A percentile compares a stretch with the other conserved stretches of the same genome.
phyloP scores from a whole-genome alignment of 2,329 filamentous ascomycete genomes.

The Penicillium sp. region DNA sequence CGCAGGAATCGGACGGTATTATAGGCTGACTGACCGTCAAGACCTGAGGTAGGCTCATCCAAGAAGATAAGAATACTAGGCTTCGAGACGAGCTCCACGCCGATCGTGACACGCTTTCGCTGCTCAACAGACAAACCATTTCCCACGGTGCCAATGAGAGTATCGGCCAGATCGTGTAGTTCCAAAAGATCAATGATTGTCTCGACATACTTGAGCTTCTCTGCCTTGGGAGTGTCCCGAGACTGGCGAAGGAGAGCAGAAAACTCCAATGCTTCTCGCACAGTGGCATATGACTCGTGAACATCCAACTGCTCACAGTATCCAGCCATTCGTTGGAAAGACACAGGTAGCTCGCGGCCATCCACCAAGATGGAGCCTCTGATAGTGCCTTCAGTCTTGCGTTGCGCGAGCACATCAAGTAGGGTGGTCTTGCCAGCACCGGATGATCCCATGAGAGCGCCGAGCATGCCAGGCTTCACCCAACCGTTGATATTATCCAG shows the following conservation, averaged over 20 bases:
- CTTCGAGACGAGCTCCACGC: constrained; percentile 71
- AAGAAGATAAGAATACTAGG: constrained; percentile 69
- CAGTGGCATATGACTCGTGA: constrained; percentile 67
- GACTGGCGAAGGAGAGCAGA: constrained; percentile 67
- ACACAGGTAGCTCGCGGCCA: constrained; percentile 60
- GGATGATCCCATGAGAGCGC: constrained; percentile 78
- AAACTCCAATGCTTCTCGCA: constrained; percentile 69
- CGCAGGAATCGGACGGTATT: constrained; percentile 68
- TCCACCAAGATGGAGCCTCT: constrained; percentile 69
- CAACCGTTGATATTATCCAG: constrained; percentile 73
- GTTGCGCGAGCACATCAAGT: constrained; percentile 73
- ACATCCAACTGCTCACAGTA: constrained; percentile 72
- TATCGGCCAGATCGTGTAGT: constrained; percentile 65
- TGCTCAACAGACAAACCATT: constrained; percentile 64
- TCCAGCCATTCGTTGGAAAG: constrained; percentile 69
- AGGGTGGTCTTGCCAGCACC: constrained; percentile 77
- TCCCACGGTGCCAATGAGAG: constrained; percentile 55
- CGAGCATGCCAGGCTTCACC: constrained; percentile 75
- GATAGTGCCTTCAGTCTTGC: constrained; percentile 66
- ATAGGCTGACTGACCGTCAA: constrained; percentile 69
- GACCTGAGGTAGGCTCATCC: constrained; percentile 70
- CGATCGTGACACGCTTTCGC: constrained; percentile 70
- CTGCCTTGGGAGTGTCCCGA: constrained; percentile 53
- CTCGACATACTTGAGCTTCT: constrained; percentile 68
- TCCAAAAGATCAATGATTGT: constrained; percentile 67